phyloP scores from a whole-genome alignment of 495 filamentous ascomycete genomes.

The Tuber microsphaerosporum region DNA sequence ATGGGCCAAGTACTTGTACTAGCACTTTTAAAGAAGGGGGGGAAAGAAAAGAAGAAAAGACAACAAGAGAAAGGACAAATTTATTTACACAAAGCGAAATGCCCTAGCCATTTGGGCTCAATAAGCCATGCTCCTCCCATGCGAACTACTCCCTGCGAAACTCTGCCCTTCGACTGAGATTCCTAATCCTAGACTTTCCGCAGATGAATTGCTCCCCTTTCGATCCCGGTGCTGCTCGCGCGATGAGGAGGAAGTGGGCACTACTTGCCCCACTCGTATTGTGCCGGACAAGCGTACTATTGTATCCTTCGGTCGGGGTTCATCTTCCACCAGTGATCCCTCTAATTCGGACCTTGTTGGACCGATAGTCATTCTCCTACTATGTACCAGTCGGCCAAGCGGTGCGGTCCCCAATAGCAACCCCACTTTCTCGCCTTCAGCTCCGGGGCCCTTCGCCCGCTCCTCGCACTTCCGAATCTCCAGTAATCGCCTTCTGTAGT shows the following conservation, averaged over 20 bases:
- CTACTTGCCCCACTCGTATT: not conserved
- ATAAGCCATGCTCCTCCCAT: not conserved
- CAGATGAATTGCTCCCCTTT: slow-evolving; percentile 7
- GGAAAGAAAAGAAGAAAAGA: not conserved
- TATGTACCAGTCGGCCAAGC: slow-evolving; percentile 13
- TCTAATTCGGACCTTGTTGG: slow-evolving; percentile 6
- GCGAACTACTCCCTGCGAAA: slow-evolving; percentile 11
- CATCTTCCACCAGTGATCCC: not conserved
- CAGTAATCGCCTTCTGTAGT: slow-evolving; percentile 28
- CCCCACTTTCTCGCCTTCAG: slow-evolving; percentile 24
- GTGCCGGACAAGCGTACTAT: not conserved
- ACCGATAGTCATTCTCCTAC: slow-evolving; percentile 5
- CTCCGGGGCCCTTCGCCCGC: not conserved
- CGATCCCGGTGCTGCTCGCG: not conserved
- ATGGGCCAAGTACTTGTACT: too few relatives aligned
- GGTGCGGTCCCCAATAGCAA: slow-evolving; percentile 31
- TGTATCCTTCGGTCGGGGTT: not conserved
- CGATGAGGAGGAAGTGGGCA: not conserved
- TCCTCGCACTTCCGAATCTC: slow-evolving; percentile 21
- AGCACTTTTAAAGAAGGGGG: not conserved
- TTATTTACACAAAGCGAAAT: not conserved
- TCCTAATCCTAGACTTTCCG: slow-evolving; percentile 9
- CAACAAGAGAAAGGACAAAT: not conserved
- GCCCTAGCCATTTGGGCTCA: not conserved
- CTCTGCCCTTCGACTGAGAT: slow-evolving; percentile 31